These are phyloP conservation scores for Microglena sp. DNA, from an alignment of 139 green algal species.

Conservation along the genomic window DNA sequence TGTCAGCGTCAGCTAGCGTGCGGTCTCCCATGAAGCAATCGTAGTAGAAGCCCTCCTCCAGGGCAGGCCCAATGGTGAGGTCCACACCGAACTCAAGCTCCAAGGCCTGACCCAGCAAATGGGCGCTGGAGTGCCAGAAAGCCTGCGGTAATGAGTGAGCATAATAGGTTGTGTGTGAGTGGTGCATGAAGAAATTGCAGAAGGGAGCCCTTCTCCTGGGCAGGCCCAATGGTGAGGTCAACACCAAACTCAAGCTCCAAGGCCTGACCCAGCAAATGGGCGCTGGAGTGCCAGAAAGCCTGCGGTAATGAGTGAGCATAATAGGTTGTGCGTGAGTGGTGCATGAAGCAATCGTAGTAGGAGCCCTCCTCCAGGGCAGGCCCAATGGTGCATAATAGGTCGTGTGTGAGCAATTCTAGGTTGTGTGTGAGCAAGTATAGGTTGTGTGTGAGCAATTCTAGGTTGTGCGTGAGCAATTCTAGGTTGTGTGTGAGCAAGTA, in stretches of 20 bases:
- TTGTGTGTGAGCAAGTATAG: too few relatives aligned
- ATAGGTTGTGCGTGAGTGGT: too few relatives aligned
- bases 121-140: constrained; percentile 92
- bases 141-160: constrained; percentile 75
- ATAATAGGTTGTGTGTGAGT: neutral
- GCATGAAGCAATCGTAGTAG: constrained; percentile 97
- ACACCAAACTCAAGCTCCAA: constrained; percentile 91
- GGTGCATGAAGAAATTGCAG: constrained; percentile 90
- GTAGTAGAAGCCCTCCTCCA: constrained; percentile 98
- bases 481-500: too few relatives aligned
- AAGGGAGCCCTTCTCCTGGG: constrained; percentile 95
- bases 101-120: constrained; percentile 89
- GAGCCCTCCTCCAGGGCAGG: constrained; percentile 92
- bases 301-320: too few relatives aligned
- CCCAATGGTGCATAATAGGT: constrained; percentile 91
- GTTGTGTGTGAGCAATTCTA: too few relatives aligned
- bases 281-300: constrained; percentile 93
- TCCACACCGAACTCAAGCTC: constrained; percentile 91
- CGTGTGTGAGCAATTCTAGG: constrained; percentile 92
- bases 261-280: constrained; percentile 88
- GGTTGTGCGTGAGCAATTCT: too few relatives aligned
- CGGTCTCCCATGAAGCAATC: constrained; percentile 89
- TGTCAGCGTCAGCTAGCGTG: constrained; percentile 66
- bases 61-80: constrained; percentile 88
- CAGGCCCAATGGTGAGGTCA: constrained; percentile 90